These are phyloP conservation scores for Suillus decipiens DNA, from an alignment of 768 basidiomycete species.

Conservation along the genomic window DNA sequence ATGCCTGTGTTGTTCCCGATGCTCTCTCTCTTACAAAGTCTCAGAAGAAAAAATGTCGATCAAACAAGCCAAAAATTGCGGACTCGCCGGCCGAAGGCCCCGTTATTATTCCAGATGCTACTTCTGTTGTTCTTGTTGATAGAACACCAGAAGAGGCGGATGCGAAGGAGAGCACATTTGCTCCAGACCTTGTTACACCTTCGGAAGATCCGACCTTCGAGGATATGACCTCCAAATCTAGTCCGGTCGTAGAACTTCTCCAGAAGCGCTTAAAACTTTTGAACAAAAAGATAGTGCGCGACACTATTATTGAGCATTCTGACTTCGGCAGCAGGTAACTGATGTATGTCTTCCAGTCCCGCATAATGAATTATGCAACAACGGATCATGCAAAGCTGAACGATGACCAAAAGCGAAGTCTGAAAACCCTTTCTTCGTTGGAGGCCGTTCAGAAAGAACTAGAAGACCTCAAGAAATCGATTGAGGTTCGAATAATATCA, in stretches of 20 bases:
- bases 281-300: conserved; percentile 80
- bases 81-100: conserved; percentile 47
- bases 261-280: conserved; percentile 76
- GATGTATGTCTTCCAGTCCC: conserved; percentile 47
- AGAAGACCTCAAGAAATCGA: conserved; percentile 77
- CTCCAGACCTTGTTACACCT: conserved; percentile 46
- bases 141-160: conserved; percentile 50
- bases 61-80: conserved; percentile 43
- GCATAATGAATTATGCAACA: conserved; percentile 70
- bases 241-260: conserved; percentile 77
- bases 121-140: conserved; percentile 48
- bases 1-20: conserved; percentile 70
- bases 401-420: conserved; percentile 78
- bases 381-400: conserved; percentile 75
- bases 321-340: not conserved
- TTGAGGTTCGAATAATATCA: conserved; percentile 61
- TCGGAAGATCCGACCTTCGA: conserved; percentile 45
- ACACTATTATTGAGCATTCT: conserved; percentile 15
- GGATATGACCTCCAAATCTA: conserved; percentile 50
- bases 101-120: conserved; percentile 44
- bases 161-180: conserved; percentile 45
- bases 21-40: conserved; percentile 71
- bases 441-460: conserved; percentile 83
- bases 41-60: conserved; percentile 70
- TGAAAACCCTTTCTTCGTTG: conserved; percentile 72